Evolutionary conservation across 352 stramenopile genomes (phyloP).

Genomic region (Globisporangium iwayamae): DNA sequence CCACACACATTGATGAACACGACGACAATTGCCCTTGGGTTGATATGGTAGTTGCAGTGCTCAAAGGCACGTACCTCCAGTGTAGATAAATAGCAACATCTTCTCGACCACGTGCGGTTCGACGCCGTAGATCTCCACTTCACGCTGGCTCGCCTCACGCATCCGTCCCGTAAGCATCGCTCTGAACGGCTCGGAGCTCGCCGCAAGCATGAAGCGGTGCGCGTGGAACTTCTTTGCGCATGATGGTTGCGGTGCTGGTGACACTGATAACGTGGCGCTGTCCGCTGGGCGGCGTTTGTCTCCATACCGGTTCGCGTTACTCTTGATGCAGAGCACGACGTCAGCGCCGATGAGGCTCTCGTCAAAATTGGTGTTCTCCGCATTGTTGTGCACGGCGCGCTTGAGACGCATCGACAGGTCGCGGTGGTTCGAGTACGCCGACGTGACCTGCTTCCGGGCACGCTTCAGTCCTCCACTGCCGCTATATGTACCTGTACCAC

Average conservation of each 20-base stretch:
- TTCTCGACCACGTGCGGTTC: constrained; percentile 65
- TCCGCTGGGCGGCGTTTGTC: constrained; percentile 3
- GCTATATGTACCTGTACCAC: neutral
- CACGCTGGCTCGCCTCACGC: constrained; percentile 62
- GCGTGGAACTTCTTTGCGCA: constrained; percentile 48
- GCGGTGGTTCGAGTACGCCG: constrained; percentile 57
- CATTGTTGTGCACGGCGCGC: constrained; percentile 32
- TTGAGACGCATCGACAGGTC: constrained; percentile 61
- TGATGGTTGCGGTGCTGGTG: neutral
- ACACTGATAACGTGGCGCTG: neutral
- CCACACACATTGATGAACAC: neutral
- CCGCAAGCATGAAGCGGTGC: constrained; percentile 81
- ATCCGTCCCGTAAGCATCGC: constrained; percentile 82
- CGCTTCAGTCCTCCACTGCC: constrained; percentile 6
- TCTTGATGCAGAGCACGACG: constrained; percentile 63
- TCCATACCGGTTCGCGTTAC: constrained; percentile 1
- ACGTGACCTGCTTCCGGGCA: constrained; percentile 32
- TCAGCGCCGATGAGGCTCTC: constrained; percentile 63
- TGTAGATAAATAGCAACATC: constrained; percentile 86
- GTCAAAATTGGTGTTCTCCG: constrained; percentile 38
- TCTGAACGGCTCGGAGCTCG: constrained; percentile 78
- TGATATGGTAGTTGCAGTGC: neutral
- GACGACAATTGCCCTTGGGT: neutral
- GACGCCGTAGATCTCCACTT: constrained; percentile 73
- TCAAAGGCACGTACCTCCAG: constrained; percentile 35